Evolutionary conservation across 2,329 filamentous ascomycete genomes (phyloP), one percentile per base, ranked within the genome.

Genomic region (Byssoonygena ceratinophila): DNA sequence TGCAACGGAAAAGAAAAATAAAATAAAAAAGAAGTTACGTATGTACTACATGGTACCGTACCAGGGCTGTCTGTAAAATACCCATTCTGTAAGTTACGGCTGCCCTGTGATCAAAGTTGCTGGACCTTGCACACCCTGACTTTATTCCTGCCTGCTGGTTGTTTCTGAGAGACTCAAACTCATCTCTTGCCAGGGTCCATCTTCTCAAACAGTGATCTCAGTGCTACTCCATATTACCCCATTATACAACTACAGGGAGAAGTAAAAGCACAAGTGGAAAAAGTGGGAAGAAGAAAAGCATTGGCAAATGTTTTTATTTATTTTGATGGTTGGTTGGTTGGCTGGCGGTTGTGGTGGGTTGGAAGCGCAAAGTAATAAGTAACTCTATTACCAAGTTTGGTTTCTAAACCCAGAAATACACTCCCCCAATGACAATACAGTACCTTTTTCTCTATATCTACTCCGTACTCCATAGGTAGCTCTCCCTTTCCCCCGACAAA

Each of bases 341-440:
- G 27, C 27, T n/a, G n/a, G 32, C 4, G 8, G 7, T 36, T 12
- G 7, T 4, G 4, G 34, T 7, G 34, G 14, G 34, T 12, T 37
- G 34, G n/a, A 37, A 37, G 18, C n/a, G n/a, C n/a, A 37, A 37
- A 6, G 23, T 16, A 22, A 3, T n/a, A 37, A 27, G 6, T 29
- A 45, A 43, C 22, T 43, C 22, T 27, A 46, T 34, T 47, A 47
- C 45, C 45, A 37, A 27, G 31, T 20, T 37, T 22, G 14, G 22
- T 47, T 18, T 47, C 18, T 47, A 46, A n/a, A 46, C 31, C 18
- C 45, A 23, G 32, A 47, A 47, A 37, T 47, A 47, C 45, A 16
- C 31, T 12, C 31, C 27, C 32, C n/a, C n/a, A n/a, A n/a, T n/a
- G n/a, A n/a, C n/a, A n/a, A n/a, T n/a, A n/a, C n/a, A n/a, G n/a